Conservation (phyloP, 1,284 basidiomycete species). For the Ceratobasidium sp. region DNA sequence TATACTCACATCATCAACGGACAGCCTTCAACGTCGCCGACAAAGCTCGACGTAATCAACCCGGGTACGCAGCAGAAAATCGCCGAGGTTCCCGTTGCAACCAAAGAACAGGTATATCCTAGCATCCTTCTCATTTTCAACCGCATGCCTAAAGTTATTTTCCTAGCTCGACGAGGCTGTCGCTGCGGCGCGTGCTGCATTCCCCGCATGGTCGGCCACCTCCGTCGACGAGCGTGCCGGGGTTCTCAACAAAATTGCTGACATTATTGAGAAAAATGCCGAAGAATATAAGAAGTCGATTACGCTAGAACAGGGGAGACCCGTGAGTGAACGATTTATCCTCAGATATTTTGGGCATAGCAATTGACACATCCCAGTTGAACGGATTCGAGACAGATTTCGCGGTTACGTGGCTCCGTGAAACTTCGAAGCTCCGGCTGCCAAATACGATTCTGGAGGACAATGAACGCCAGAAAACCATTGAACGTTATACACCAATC, state of each 20-base stretch:
- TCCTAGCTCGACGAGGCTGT: conserved; percentile 39
- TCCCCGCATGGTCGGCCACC: conserved; percentile 34
- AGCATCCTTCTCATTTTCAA: background rate
- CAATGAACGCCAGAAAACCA: conserved; percentile 17
- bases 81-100: conserved; percentile 30
- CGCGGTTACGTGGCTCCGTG: conserved; percentile 25
- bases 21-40: conserved; percentile 2
- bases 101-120: conserved; percentile 23
- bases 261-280: conserved; percentile 12
- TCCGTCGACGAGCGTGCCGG: conserved; percentile 17
- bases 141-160: background rate
- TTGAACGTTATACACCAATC: conserved; percentile 28
- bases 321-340: conserved; percentile 5
- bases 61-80: conserved; percentile 37
- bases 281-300: conserved; percentile 22
- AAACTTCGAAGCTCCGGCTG: conserved; percentile 29
- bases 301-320: conserved; percentile 18
- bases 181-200: conserved; percentile 26
- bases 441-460: conserved; percentile 31
- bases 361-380: background rate
- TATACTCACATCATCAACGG: conserved; percentile 43
- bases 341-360: background rate
- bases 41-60: conserved; percentile 27
- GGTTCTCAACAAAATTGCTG: conserved; percentile 18
- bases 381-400: background rate